Evolutionary conservation across 257 asterid genomes (phyloP).

Genomic region (Hygrophila difformis): DNA sequence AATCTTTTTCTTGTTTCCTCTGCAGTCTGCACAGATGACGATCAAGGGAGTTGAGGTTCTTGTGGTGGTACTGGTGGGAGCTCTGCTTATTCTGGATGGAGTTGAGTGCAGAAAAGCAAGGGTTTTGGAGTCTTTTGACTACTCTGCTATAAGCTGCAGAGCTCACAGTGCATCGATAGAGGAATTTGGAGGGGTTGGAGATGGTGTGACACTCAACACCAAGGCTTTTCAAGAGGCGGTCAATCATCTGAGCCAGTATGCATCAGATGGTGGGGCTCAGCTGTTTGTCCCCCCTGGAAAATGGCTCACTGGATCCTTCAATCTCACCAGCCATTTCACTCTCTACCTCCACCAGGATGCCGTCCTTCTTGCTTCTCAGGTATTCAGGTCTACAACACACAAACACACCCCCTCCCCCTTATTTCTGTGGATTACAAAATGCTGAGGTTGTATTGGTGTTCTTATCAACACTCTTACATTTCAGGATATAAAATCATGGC

Average conservation of each 20-base stretch:
- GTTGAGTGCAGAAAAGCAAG: constrained; percentile 37
- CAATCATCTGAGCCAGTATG: constrained; percentile 39
- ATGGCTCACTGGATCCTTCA: constrained; percentile 81
- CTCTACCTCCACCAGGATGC: constrained; percentile 67
- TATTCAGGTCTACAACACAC: background rate
- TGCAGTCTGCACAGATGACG: no score
- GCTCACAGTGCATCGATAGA: constrained; percentile 51
- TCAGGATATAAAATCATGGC: constrained; percentile 63
- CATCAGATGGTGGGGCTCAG: constrained; percentile 63
- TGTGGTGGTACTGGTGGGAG: constrained; percentile 18
- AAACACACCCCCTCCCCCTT: no score
- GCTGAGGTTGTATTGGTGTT: no score
- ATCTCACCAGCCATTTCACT: constrained; percentile 82
- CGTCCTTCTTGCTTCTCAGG: constrained; percentile 83
- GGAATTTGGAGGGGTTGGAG: constrained; percentile 74
- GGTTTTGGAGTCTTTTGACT: constrained; percentile 24
- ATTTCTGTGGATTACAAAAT: no score
- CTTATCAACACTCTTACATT: no score
- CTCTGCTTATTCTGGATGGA: constrained; percentile 5
- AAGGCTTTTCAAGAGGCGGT: constrained; percentile 54
- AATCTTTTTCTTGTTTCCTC: background rate
- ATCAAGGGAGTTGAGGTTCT: no score
- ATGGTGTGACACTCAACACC: constrained; percentile 63
- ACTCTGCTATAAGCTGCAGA: constrained; percentile 64
- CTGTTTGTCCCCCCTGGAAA: constrained; percentile 67